A percentile compares a stretch with the other conserved stretches of the same genome.
phyloP scores from a whole-genome alignment of 768 basidiomycete genomes.

The Steccherinum ochraceum region DNA sequence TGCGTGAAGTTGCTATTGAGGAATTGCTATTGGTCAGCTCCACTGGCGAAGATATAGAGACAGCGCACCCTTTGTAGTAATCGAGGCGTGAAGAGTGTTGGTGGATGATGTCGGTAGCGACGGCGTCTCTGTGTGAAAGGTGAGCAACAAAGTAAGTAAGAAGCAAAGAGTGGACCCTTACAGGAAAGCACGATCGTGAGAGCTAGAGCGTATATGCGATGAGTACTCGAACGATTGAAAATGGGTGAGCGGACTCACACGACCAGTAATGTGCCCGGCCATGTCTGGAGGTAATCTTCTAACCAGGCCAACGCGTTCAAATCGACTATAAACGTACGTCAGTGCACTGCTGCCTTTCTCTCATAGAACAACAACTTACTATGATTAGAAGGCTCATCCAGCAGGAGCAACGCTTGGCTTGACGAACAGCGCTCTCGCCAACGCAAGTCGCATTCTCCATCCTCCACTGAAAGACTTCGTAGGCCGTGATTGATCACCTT shows the following conservation, averaged over 20 bases:
- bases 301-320: slow-evolving; percentile 96
- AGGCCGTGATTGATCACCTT: slow-evolving; percentile 75
- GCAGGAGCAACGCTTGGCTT: slow-evolving; percentile 71
- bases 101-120: slow-evolving; percentile 98
- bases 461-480: slow-evolving; percentile 92
- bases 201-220: slow-evolving; percentile 36
- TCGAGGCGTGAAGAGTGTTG: slow-evolving; percentile 90
- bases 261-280: slow-evolving; percentile 87
- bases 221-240: neutral
- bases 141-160: neutral
- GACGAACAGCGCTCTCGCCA: slow-evolving; percentile 94
- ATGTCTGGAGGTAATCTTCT: slow-evolving; percentile 95
- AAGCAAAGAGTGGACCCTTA: slow-evolving; percentile 25
- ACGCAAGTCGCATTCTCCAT: slow-evolving; percentile 96
- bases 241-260: slow-evolving; percentile 51
- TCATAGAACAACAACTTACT: slow-evolving; percentile 43
- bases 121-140: slow-evolving; percentile 59
- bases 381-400: slow-evolving; percentile 97
- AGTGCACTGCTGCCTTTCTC: slow-evolving; percentile 2
- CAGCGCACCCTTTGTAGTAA: slow-evolving; percentile 90
- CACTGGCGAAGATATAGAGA: neutral
- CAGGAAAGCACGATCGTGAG: slow-evolving; percentile 97
- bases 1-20: slow-evolving; percentile 90
- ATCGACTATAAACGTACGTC: slow-evolving; percentile 48
- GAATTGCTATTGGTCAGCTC: neutral